Evolutionary conservation across 1,139 yeast species (phyloP).

Genomic region (Pichia sorboxylosa): DNA sequence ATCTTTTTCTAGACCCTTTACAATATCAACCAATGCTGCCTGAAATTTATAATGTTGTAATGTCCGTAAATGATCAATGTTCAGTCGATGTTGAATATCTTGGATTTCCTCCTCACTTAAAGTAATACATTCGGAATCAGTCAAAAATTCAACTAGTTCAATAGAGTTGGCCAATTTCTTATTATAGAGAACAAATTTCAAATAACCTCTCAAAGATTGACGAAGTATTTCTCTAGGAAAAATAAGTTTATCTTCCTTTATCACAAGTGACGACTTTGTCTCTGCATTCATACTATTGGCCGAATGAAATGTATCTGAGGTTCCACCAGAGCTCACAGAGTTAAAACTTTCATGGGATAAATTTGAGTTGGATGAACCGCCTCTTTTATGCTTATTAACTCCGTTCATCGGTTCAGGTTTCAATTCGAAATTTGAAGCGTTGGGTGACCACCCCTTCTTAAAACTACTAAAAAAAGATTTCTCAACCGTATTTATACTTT

Average conservation of each 20-base stretch:
- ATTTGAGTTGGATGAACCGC: slow-evolving; percentile 1
- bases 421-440: slow-evolving; percentile 1
- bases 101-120: slow-evolving; percentile 30
- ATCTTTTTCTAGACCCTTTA: slow-evolving; percentile 35
- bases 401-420: background rate
- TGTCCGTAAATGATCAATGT: slow-evolving; percentile 48
- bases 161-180: slow-evolving; percentile 39
- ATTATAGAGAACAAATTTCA: slow-evolving; percentile 40
- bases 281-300: slow-evolving; percentile 1
- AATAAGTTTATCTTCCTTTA: slow-evolving; percentile 9
- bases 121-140: slow-evolving; percentile 18
- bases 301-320: slow-evolving; percentile 5
- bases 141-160: slow-evolving; percentile 42
- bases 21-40: slow-evolving; percentile 43
- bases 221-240: slow-evolving; percentile 60
- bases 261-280: background rate
- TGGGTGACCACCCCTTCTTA: slow-evolving; percentile 2
- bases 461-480: slow-evolving; percentile 14
- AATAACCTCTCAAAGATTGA: slow-evolving; percentile 62
- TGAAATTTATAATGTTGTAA: slow-evolving; percentile 67
- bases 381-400: slow-evolving; percentile 1
- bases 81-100: slow-evolving; percentile 47
- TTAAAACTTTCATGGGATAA: slow-evolving; percentile 1
- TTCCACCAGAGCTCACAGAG: slow-evolving; percentile 3
- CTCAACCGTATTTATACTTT: slow-evolving; percentile 12